Conservation (phyloP, 2,329 filamentous ascomycete genomes). For the Hymenoscyphus infarciens region DNA sequence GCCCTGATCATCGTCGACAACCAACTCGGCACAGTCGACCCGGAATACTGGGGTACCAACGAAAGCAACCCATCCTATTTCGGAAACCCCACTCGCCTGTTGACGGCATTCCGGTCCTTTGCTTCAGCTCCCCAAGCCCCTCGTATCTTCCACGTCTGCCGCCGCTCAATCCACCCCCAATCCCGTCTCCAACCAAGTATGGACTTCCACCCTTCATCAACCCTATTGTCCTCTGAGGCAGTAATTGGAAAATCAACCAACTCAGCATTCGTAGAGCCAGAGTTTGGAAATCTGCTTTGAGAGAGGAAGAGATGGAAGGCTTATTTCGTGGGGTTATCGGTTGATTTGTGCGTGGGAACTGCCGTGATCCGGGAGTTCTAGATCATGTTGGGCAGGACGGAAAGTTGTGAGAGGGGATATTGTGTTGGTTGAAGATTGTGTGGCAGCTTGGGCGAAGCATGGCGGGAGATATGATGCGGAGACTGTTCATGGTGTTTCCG, state of each 20-base stretch:
- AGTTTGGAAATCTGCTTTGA: too few species aligned
- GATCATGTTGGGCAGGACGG: constrained; percentile 35
- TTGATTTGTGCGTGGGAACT: constrained; percentile 9
- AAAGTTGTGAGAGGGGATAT: constrained; percentile 9
- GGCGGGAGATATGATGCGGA: constrained; percentile 8
- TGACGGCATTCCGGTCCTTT: constrained; percentile 6
- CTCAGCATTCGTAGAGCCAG: too few species aligned
- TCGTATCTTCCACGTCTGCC: not conserved
- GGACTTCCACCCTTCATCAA: too few species aligned
- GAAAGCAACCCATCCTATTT: constrained; percentile 12
- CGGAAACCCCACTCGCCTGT: not conserved
- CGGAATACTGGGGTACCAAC: constrained; percentile 5
- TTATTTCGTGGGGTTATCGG: constrained; percentile 10
- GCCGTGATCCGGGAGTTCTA: constrained; percentile 10
- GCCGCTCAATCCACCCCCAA: constrained; percentile 6
- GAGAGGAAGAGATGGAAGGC: constrained; percentile 4
- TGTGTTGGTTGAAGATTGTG: constrained; percentile 9
- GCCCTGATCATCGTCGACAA: constrained; percentile 11
- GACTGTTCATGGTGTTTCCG: constrained; percentile 9
- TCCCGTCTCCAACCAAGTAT: constrained; percentile 1
- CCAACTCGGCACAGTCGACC: constrained; percentile 7
- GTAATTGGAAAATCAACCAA: too few species aligned
- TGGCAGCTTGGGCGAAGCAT: constrained; percentile 11
- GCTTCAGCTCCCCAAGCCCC: too few species aligned
- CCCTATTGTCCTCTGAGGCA: too few species aligned